Percentiles rank a stretch among this genome's conserved stretches.
phyloP scores from a whole-genome alignment of 441 rosid genomes.

The Daphne laureola region DNA sequence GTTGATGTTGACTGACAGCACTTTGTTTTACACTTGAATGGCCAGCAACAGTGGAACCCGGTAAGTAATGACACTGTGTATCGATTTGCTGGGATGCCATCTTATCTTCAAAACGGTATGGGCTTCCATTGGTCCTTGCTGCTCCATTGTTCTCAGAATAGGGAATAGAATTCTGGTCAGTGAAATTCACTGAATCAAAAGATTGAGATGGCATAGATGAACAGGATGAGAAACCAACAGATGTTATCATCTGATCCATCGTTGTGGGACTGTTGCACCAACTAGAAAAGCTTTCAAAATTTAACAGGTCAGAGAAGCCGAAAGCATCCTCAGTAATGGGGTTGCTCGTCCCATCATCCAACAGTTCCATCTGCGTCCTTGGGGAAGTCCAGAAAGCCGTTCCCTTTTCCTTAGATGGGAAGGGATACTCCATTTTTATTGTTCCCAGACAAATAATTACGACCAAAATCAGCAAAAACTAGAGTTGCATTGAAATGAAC shows the following conservation, averaged over 20 bases:
- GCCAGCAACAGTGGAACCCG: constrained; percentile 22
- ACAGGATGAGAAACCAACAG: constrained; percentile 30
- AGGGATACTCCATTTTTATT: constrained; percentile 63
- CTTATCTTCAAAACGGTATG: constrained; percentile 39
- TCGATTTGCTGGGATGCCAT: constrained; percentile 23
- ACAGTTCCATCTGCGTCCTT: constrained; percentile 33
- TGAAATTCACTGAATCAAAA: constrained; percentile 25
- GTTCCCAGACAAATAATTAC: too few relatives aligned
- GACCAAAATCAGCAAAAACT: constrained; percentile 9
- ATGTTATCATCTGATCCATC: constrained; percentile 40
- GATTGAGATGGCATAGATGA: constrained; percentile 32
- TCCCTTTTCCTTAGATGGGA: constrained; percentile 47
- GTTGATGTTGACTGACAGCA: constrained; percentile 18
- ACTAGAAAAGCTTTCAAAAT: constrained; percentile 53
- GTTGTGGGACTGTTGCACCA: constrained; percentile 55
- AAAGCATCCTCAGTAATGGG: constrained; percentile 39
- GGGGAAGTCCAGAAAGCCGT: constrained; percentile 33
- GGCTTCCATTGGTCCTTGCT: constrained; percentile 23
- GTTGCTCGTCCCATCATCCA: constrained; percentile 25
- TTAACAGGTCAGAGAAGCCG: constrained; percentile 48
- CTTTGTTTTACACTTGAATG: constrained; percentile 21
- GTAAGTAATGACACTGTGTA: constrained; percentile 23
- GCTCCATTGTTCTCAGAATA: constrained; percentile 21
- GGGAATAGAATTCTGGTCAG: constrained; percentile 25
- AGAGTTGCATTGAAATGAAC: constrained; percentile 13